Evolutionary conservation across 2,329 filamentous ascomycete genomes (phyloP).

Genomic region (Sporothrix sp.): DNA sequence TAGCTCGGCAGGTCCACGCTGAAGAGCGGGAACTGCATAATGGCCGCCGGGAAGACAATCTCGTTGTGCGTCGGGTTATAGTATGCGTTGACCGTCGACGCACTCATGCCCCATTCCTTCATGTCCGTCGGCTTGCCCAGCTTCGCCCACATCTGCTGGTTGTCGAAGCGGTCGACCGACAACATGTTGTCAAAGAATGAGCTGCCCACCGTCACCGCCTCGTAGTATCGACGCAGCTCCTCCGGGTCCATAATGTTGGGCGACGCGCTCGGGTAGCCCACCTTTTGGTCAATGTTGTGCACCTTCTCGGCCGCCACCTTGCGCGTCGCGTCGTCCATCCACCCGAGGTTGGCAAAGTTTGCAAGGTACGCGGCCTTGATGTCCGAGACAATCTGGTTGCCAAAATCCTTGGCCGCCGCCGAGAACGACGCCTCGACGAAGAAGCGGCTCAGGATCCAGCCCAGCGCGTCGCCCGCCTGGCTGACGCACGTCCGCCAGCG

Average conservation of each 20-base stretch:
- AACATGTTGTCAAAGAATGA: constrained; percentile 50
- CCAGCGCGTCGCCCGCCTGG: constrained; percentile 36
- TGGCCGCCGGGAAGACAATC: constrained; percentile 59
- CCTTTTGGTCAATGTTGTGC: constrained; percentile 56
- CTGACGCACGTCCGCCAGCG: constrained; percentile 57
- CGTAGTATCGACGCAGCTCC: constrained; percentile 48
- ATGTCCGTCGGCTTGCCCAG: constrained; percentile 52
- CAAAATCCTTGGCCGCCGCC: constrained; percentile 54
- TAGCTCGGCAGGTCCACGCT: constrained; percentile 53
- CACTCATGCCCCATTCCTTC: constrained; percentile 50
- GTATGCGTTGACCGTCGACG: constrained; percentile 55
- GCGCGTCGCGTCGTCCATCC: constrained; percentile 55
- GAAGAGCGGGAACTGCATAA: constrained; percentile 60
- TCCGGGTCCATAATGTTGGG: constrained; percentile 52
- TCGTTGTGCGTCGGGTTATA: constrained; percentile 56
- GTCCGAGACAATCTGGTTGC: constrained; percentile 59
- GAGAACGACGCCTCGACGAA: constrained; percentile 61
- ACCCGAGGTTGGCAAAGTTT: constrained; percentile 47
- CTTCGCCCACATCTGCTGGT: constrained; percentile 43
- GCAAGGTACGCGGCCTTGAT: constrained; percentile 57
- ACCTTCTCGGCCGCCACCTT: constrained; percentile 54
- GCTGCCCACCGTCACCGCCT: constrained; percentile 37
- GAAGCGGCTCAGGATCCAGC: constrained; percentile 62
- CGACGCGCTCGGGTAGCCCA: constrained; percentile 51
- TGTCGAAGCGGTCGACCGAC: constrained; percentile 37